Base-by-base conservation (phyloP, 345 rosid genomes). In the Pistacia vera region DNA sequence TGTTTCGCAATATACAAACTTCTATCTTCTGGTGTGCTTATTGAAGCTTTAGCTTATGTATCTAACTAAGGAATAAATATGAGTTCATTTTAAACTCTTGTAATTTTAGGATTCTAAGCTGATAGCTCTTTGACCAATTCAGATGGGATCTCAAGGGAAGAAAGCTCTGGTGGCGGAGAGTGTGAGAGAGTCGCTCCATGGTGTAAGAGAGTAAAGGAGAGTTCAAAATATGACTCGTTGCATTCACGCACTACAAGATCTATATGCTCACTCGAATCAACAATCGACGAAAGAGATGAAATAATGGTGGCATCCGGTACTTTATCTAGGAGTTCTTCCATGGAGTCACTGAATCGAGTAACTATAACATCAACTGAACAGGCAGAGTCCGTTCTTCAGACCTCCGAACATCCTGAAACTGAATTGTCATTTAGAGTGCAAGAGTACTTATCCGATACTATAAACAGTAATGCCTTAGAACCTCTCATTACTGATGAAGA, bases 141-240 rank as follows among this genome's bases (percentile, higher is more conserved):
- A 89, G 97, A 94, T 94, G 98, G 98, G 98, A 73, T 93, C 98
- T 7, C 85, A 81, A 57, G 90, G 84, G 54, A 95, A 88, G 83
- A 95, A 93, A 82, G 91, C 97, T 14, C 75, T 93, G 75, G 97
- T 93, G 51, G 82, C 97, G 0, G 98, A 93, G 80, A 91, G 91
- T 12, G 98, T 95, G 16, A 86, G 99, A 77, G 96, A 92, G 35
- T 95, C 99, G 2, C 97, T 95, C 55, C 99, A 93, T 72, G 99
- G 98, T 88, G 98, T 49, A 95, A 93, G 80, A 81, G 99, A 82
- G 98, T 87, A 70, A 89, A 86, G 85, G 87, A 81, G 63, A 91
- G 83, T 78, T 90, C 97, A 1, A 90, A 88, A 81, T 87, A 86
- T 2, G 90, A 84, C 36, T 78, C 86, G 8, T n/a, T 75, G 25